A percentile compares a stretch with the other conserved stretches of the same genome.
phyloP scores from a whole-genome alignment of 2,329 filamentous ascomycete species.

The Fusarium fujikuroi region DNA sequence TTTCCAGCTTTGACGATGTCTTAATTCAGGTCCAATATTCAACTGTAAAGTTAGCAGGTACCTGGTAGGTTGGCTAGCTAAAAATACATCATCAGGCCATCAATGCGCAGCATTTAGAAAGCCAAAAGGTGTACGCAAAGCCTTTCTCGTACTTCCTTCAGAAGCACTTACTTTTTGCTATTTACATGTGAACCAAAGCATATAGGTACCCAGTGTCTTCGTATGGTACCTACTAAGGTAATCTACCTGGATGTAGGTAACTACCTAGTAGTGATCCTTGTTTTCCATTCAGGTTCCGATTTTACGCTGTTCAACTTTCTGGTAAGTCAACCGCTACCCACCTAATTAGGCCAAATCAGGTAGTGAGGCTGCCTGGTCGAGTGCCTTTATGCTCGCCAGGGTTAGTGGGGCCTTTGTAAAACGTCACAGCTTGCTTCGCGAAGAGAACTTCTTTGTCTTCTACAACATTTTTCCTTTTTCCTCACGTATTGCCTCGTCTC shows the following conservation, averaged over 20 bases:
- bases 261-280: too few relatives aligned
- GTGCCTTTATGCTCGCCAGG: constrained; percentile 25
- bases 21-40: not conserved
- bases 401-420: constrained; percentile 39
- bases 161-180: not conserved
- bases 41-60: not conserved
- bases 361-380: constrained; percentile 27
- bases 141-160: too few relatives aligned
- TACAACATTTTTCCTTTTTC: not conserved
- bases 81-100: not conserved
- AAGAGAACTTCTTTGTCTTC: constrained; percentile 33
- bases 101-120: not conserved
- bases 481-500: too few relatives aligned
- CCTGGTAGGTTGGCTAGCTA: not conserved
- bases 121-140: not conserved
- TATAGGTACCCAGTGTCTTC: not conserved
- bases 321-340: too few relatives aligned
- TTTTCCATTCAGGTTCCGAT: too few relatives aligned
- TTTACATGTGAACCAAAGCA: not conserved
- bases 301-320: too few relatives aligned
- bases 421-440: constrained; percentile 37
- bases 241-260: too few relatives aligned
- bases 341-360: constrained; percentile 5
- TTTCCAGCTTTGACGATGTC: not conserved
- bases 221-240: too few relatives aligned